Percentiles rank a stretch among this genome's conserved stretches.
Conservation (phyloP, 2,329 filamentous ascomycete species). For the Pezicula rhizophila region DNA sequence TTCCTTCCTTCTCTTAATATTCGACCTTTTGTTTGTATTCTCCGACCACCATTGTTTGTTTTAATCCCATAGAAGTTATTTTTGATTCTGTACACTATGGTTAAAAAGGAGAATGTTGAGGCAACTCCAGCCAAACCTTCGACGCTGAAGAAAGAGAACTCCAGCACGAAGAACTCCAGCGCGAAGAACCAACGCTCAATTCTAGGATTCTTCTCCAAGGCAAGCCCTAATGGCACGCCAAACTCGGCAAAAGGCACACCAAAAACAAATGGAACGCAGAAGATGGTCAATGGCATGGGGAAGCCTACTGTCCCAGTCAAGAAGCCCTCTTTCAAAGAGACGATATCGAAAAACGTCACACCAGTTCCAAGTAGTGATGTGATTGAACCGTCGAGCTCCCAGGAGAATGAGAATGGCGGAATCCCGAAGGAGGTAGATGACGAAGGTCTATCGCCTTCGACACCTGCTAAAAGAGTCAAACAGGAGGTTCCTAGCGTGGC, state of each 20-base stretch:
- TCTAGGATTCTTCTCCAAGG: constrained; percentile 71
- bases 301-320: constrained; percentile 31
- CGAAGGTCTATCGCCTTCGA: constrained; percentile 39
- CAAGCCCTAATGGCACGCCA: constrained; percentile 37
- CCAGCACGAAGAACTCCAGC: constrained; percentile 43
- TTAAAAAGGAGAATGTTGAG: constrained; percentile 12
- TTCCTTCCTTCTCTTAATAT: too few relatives aligned
- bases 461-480: constrained; percentile 36
- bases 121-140: constrained; percentile 21
- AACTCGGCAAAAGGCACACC: constrained; percentile 19
- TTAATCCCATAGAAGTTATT: background rate
- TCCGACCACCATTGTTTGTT: background rate
- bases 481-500: constrained; percentile 37
- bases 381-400: constrained; percentile 59
- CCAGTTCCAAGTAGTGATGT: constrained; percentile 79
- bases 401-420: constrained; percentile 51
- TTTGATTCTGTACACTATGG: constrained; percentile 8
- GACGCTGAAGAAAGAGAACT: constrained; percentile 24
- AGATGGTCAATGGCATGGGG: constrained; percentile 28
- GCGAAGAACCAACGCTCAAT: constrained; percentile 64
- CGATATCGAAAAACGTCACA: constrained; percentile 44
- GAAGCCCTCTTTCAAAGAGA: constrained; percentile 32
- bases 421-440: constrained; percentile 41
- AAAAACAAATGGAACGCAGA: constrained; percentile 27
- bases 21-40: too few relatives aligned